Evolutionary conservation across 1,284 basidiomycete genomes (phyloP).

Genomic region (Cutaneotrichosporon dermatis): DNA sequence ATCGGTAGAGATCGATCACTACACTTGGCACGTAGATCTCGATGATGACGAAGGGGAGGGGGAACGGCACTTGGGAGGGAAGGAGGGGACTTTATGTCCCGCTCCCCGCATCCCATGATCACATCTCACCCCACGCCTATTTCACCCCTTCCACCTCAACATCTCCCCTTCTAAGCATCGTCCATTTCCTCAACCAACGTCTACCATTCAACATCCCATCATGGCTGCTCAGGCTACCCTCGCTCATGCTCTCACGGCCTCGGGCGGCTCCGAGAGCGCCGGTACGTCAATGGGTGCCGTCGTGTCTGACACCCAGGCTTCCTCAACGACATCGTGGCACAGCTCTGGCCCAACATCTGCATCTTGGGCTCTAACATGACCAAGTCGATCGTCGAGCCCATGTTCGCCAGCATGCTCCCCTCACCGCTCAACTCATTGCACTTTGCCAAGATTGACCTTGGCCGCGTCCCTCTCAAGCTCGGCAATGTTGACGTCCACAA

Average conservation of each 20-base stretch:
- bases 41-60: no score
- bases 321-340: constrained; percentile 15
- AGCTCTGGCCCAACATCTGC: constrained; percentile 18
- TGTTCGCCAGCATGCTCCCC: constrained; percentile 15
- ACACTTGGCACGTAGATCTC: no score
- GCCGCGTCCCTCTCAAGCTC: constrained; percentile 10
- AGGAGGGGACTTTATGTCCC: no score
- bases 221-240: not conserved
- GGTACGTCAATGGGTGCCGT: not conserved
- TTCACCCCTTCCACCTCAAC: no score
- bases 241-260: constrained; percentile 11
- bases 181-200: no score
- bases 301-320: constrained; percentile 6
- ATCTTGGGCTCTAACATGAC: constrained; percentile 13
- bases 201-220: not conserved
- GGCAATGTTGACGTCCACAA: constrained; percentile 16
- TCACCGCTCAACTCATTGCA: constrained; percentile 16
- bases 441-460: constrained; percentile 16
- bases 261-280: constrained; percentile 15
- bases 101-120: no score
- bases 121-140: no score
- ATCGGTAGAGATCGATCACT: no score
- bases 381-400: constrained; percentile 18
- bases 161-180: no score
- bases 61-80: no score